Evolutionary conservation across 2,329 filamentous ascomycete species (phyloP), one percentile per base, ranked within the genome.

Genomic region (Colletotrichum tabaci): DNA sequence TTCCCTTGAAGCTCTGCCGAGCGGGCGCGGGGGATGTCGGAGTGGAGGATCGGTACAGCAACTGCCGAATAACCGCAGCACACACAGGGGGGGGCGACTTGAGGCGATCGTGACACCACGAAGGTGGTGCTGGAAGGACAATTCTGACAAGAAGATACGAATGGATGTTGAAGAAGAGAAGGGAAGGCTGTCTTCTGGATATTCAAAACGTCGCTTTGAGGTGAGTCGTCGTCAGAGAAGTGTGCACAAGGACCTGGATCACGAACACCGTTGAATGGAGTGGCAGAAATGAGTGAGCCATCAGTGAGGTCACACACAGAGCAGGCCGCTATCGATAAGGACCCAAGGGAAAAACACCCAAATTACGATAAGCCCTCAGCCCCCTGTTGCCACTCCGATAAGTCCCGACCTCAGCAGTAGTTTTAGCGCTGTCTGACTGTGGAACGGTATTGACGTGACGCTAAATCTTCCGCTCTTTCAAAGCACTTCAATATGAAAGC

Each of bases 11-110:
- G 21, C 15, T 57, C 47, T 58, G 61, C 67, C 55, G 67, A 70
- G 38, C 55, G 67, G 66, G 38, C 3, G 60, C 69, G 66, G 69
- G 55, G 69, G 58, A 60, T 72, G 12, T 69, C 69, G 69, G 69
- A 53, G 69, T 18, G 44, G 30, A 30, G 40, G 49, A 57, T 71
- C 65, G 52, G 69, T 72, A 55, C 55, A 69, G 69, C 40, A 53
- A 61, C 38, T 72, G 66, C 69, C 52, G 69, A 72, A 68, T 57
- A 67, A 71, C 42, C 63, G 63, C 67, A 55, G 62, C 55, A 60
- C 62, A 42, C 50, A 38, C 9, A 10, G 35, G 35, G 13, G 23
- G 58, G 38, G 52, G 13, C 40, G 52, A 44, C 35, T 38, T 63
- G 69, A 63, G 26, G 55, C 53, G 47, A 61, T 64, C n/a, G 57